Evolutionary conservation across 2,329 filamentous ascomycete species (phyloP).

Genomic region (Echinosphaeria canescens): DNA sequence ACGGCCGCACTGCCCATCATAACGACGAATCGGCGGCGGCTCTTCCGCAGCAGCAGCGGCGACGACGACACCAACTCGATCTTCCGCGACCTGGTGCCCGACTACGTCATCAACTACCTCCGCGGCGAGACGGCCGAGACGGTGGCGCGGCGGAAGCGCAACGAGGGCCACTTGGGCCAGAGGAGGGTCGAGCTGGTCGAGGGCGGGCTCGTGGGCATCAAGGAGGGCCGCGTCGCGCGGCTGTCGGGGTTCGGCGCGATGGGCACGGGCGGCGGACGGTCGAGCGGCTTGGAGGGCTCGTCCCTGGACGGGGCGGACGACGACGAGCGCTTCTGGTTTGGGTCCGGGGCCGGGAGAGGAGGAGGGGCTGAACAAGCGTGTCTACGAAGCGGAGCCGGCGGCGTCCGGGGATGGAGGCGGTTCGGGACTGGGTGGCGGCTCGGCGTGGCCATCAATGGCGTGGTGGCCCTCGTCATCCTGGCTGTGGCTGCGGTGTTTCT

Average conservation of each 20-base stretch:
- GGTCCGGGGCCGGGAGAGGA: constrained; percentile 2
- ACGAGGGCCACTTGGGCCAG: constrained; percentile 10
- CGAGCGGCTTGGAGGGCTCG: constrained; percentile 1
- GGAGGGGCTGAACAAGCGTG: no score
- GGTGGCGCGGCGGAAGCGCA: constrained; percentile 20
- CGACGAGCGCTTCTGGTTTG: constrained; percentile 5
- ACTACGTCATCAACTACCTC: constrained; percentile 32
- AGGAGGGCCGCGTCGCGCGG: no score
- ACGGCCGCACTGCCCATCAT: no score
- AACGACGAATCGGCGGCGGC: constrained; percentile 4
- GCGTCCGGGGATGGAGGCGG: constrained; percentile 8
- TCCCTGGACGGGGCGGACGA: constrained; percentile 2
- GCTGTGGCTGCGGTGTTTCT: constrained; percentile 15
- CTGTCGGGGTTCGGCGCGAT: constrained; percentile 3
- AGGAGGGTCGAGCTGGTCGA: constrained; percentile 10
- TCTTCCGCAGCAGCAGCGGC: not conserved
- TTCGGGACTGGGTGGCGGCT: constrained; percentile 22
- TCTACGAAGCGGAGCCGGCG: no score
- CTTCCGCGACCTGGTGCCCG: constrained; percentile 20
- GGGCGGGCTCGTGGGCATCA: constrained; percentile 6
- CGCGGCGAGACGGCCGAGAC: constrained; percentile 31
- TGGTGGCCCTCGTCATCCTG: constrained; percentile 16
- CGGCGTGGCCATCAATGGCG: constrained; percentile 19
- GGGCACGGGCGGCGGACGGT: constrained; percentile 9
- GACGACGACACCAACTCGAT: constrained; percentile 4